Evolutionary conservation across 768 basidiomycete genomes (phyloP), one percentile per base, ranked within the genome.

Genomic region (Leccinum arenicola): DNA sequence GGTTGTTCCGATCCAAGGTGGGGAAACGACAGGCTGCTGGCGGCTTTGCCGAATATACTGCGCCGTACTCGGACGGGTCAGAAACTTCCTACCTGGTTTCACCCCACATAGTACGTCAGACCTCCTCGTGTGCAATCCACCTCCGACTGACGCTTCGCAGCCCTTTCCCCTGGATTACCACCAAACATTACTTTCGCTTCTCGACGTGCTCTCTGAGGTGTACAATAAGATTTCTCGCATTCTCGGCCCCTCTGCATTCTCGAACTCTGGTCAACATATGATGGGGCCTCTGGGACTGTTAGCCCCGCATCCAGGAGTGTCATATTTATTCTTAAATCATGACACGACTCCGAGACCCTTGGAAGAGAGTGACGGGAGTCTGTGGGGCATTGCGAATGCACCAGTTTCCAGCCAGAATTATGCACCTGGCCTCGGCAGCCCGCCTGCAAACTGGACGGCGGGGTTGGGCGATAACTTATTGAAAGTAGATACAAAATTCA

Each of bases 141-240:
- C 11, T 61, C 49, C 61, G 53, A 59, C 56, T 54, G 49, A 59
- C 36, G 27, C 31, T 55, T 10, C 54, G 54, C 62, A 94, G 93
- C 89, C 93, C n/a, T 95, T 95, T 74, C 78, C 87, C 3, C 72
- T 95, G 56, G 93, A 95, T 73, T 95, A 96, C 69, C 88, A 91
- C 64, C 89, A 95, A 74, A 91, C 90, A 10, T 83, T 95, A 36
- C 83, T 93, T 55, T 92, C 93, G 35, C 84, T 94, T 27, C 85
- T 94, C 55, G 94, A 95, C 69, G 89, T 95, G 51, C 82, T 95
- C 43, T 90, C 91, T 17, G 92, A 94, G 68, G 85, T 92, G 31
- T 96, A 95, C 77, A 86, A 90, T 74, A 93, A 92, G 73, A 88
- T 96, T 43, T 83, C 83, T 9, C 86, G 86, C 67, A 83, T 93